These are phyloP conservation scores for Trypanosoma boissoni DNA, from an alignment of 208 protist genomes.

Conservation along the genomic window DNA sequence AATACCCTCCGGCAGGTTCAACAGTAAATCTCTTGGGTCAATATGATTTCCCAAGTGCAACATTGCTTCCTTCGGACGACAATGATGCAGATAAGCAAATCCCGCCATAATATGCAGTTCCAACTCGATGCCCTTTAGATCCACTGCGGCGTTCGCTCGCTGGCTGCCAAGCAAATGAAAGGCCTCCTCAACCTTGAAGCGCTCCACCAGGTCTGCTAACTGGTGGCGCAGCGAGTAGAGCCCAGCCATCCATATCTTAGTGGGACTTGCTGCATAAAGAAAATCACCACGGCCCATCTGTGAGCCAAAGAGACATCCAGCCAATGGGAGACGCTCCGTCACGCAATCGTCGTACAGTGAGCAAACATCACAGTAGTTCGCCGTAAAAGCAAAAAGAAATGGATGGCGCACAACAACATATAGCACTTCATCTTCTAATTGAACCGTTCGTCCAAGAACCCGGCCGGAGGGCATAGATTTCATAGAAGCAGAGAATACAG, in stretches of 20 bases:
- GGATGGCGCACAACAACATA: conserved; percentile 45
- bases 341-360: conserved; percentile 48
- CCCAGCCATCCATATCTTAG: conserved; percentile 61
- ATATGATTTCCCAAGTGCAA: conserved; percentile 50
- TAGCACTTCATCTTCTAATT: conserved; percentile 24
- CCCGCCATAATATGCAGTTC: conserved; percentile 71
- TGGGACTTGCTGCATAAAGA: conserved; percentile 47
- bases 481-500: conserved; percentile 39
- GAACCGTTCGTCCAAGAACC: conserved; percentile 30
- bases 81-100: conserved; percentile 55
- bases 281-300: conserved; percentile 38
- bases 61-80: conserved; percentile 44
- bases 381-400: conserved; percentile 69
- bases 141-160: conserved; percentile 18
- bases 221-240: conserved; percentile 54
- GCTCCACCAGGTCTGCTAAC: conserved; percentile 52
- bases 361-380: conserved; percentile 61
- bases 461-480: conserved; percentile 23
- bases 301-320: conserved; percentile 44
- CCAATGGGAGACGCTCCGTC: conserved; percentile 51
- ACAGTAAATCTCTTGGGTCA: conserved; percentile 65
- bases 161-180: conserved; percentile 63
- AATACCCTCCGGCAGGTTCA: conserved; percentile 60
- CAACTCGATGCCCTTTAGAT: conserved; percentile 40
- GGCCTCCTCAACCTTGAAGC: conserved; percentile 46